A percentile compares a stretch with the other conserved stretches of the same genome.
Evolutionary conservation across 805 yeast genomes (phyloP).

Genomic region (Yarrowia porcina): DNA sequence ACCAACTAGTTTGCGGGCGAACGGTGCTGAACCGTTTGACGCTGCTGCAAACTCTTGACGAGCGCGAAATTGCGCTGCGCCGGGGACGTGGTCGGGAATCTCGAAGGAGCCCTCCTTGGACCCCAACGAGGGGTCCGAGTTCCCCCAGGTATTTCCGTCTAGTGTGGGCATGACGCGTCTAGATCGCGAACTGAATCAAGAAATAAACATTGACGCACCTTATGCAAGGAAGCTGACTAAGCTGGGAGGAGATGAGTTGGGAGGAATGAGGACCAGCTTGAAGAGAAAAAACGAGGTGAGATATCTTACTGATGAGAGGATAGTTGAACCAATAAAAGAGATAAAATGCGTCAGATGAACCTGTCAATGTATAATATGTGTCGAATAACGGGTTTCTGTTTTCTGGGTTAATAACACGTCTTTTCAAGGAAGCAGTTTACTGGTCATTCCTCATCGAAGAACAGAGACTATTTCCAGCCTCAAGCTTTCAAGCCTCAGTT

Average conservation of each 20-base stretch:
- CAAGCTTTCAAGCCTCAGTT: too few species aligned
- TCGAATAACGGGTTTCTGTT: too few species aligned
- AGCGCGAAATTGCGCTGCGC: slow-evolving; percentile 16
- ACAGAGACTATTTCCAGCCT: too few species aligned
- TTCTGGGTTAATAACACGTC: too few species aligned
- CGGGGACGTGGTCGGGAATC: slow-evolving; percentile 18
- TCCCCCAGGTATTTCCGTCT: slow-evolving; percentile 19
- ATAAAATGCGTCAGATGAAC: too few species aligned
- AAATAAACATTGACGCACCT: slow-evolving; percentile 14
- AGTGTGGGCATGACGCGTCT: slow-evolving; percentile 24
- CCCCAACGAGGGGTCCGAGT: slow-evolving; percentile 24
- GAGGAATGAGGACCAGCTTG: too few species aligned
- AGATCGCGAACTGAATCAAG: slow-evolving; percentile 21
- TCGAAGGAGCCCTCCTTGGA: slow-evolving; percentile 19
- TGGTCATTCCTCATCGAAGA: too few species aligned
- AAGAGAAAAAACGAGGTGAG: too few species aligned
- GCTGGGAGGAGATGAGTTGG: neutral
- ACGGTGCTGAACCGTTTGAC: slow-evolving; percentile 1
- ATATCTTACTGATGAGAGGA: too few species aligned
- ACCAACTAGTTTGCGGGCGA: slow-evolving; percentile 7
- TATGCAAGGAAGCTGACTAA: slow-evolving; percentile 4
- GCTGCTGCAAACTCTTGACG: slow-evolving; percentile 16
- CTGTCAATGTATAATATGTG: too few species aligned
- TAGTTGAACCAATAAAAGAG: too few species aligned
- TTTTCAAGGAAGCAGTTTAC: too few species aligned